Evolutionary conservation across 106 monocot species (phyloP), one percentile per base, ranked within the genome.

Genomic region (Acorus calamus): DNA sequence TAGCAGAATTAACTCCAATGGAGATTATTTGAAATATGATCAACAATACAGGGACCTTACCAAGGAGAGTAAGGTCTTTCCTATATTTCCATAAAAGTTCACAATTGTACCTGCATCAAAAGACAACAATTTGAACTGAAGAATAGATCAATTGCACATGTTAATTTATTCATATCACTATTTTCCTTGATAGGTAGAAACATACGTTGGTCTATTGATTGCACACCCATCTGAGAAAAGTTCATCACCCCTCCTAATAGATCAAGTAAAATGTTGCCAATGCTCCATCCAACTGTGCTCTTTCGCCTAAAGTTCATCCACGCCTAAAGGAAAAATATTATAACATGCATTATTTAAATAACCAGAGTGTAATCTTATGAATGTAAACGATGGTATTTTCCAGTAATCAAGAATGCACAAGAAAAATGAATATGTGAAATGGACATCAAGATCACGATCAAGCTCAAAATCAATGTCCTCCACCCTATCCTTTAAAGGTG

Each of bases 51-150:
- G 28, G 28, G 6, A 58, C 7, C 71, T 42, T 79, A 81, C 81
- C 84, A 89, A 69, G 10, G 89, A 89, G 70, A 89, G 89, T 50
- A 89, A 63, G 55, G 89, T 85, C 69, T 89, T 89, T 47, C 89
- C 89, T 12, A 89, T 85, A 65, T 89, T 89, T 52, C 89, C 89
- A 49, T 89, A 89, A 53, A 89, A 89, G 62, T 89, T 89, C 61
- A 85, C 75, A 50, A 73, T 67, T 47, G 89, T 76, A 72, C 76
- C 89, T 89, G 79, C 74, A 85, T 3, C 2, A 59, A 47, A 55
- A 60, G 13, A 47, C 14, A 52, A 41, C 59, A 14, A 13, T 6
- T 61, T 55, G 11, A 4, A 68, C 46, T 42, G 9, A 43, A 50
- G 42, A 57, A 28, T 14, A 56, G 14, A 50, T 7, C n/a, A 42